Evolutionary conservation across 495 filamentous ascomycete species (phyloP).

Genomic region (Penicillium coprophilum): DNA sequence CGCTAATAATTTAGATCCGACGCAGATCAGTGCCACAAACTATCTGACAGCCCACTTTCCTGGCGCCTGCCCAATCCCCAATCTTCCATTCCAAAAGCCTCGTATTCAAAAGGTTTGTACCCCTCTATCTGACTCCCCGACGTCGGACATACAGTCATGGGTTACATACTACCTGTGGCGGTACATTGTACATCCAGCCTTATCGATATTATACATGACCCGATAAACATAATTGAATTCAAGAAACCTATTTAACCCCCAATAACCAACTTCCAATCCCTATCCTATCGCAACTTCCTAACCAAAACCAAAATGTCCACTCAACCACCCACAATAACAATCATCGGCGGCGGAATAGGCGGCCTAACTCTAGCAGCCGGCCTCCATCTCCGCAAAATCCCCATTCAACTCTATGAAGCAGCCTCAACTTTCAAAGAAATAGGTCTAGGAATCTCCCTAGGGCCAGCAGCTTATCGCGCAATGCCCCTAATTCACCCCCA

Average conservation of each 20-base stretch:
- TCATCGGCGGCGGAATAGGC: slow-evolving; percentile 61
- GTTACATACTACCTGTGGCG: not conserved
- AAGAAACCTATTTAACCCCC: no score
- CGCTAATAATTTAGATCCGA: not conserved
- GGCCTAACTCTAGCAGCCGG: slow-evolving; percentile 57
- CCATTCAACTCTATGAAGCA: slow-evolving; percentile 57
- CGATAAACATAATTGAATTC: no score
- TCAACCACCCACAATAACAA: slow-evolving; percentile 39
- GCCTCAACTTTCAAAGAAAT: slow-evolving; percentile 52
- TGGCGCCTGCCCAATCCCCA: not conserved
- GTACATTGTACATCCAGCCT: not conserved
- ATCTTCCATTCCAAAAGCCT: not conserved
- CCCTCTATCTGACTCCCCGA: not conserved
- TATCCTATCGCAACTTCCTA: no score
- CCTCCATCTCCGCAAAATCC: slow-evolving; percentile 50
- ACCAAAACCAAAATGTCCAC: not conserved
- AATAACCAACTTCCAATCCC: no score
- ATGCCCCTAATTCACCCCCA: slow-evolving; percentile 50
- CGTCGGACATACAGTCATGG: not conserved
- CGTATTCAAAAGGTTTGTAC: not conserved
- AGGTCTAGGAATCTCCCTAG: slow-evolving; percentile 60
- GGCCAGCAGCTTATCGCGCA: slow-evolving; percentile 56
- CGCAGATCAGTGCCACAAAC: not conserved
- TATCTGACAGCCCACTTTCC: not conserved
- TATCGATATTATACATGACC: not conserved